Evolutionary conservation across 352 stramenopile species (phyloP), one percentile per base, ranked within the genome.

Genomic region (Phytophthora capsici): DNA sequence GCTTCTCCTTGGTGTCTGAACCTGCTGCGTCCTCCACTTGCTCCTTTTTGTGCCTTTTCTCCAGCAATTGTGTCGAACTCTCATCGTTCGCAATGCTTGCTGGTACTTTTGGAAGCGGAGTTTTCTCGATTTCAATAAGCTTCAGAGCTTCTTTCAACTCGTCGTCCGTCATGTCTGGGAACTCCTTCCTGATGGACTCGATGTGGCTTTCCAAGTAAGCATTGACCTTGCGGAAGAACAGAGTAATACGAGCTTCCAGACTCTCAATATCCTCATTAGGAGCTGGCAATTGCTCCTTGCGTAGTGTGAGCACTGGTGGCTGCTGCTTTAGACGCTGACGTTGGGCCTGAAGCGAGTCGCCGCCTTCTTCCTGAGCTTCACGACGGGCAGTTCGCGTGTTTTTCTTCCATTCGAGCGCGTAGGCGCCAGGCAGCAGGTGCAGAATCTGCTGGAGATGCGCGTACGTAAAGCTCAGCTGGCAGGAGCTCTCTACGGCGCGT

Each of bases 401-500:
- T 34, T 73, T 67, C 55, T 86, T 80, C 72, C 69, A 86, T 10
- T 73, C 59, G 8, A 91, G 62, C 3, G 50, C 48, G 50, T 89
- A 92, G 9, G 80, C 80, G 5, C 63, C 66, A 0, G 84, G 84
- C 8, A 87, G 43, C 8, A 92, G 32, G 59, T 72, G 71, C 38
- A 90, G 23, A 34, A 89, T 84, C 69, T 90, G 77, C 50, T 82
- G 80, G 16, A 92, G 44, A 43, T 90, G 76, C 43, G 74, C 60
- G 23, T 77, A 52, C 32, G 68, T 80, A 34, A 92, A 86, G 17
- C 57, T 76, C 19, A 78, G 76, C 57, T 93, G 84, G 40, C 66
- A 81, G 25, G 84, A 93, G 61, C 75, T 89, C 69, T 93, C 86
- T 30, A 92, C 68, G 1, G 86, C 71, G 32, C 63, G 79, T 52